Evolutionary conservation across 1,284 basidiomycete genomes (phyloP).

Genomic region (Ceratobasidium sp.): DNA sequence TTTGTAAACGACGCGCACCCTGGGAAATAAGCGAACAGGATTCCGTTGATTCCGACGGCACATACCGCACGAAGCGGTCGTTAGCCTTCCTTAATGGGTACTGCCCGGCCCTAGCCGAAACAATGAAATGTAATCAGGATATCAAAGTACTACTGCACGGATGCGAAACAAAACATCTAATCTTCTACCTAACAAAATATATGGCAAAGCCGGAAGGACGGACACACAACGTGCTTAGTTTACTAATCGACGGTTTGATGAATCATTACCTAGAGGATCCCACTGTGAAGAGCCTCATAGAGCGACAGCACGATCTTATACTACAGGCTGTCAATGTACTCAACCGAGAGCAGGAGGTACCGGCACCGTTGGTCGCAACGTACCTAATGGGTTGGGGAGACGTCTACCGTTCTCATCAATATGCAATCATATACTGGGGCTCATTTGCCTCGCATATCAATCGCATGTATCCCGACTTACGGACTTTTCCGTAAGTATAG

Average conservation of each 20-base stretch:
- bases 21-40: slow-evolving; percentile 48
- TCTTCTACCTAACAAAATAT: slow-evolving; percentile 49
- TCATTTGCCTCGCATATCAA: not conserved
- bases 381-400: slow-evolving; percentile 30
- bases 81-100: slow-evolving; percentile 52
- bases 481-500: not conserved
- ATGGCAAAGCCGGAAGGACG: slow-evolving; percentile 47
- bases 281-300: not conserved
- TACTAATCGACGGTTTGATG: slow-evolving; percentile 14
- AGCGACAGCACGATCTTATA: slow-evolving; percentile 12
- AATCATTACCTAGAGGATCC: not conserved
- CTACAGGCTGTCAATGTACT: slow-evolving; percentile 41
- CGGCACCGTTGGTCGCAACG: slow-evolving; percentile 30
- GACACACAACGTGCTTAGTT: slow-evolving; percentile 48
- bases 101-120: slow-evolving; percentile 50
- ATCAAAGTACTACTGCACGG: slow-evolving; percentile 50
- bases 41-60: slow-evolving; percentile 45
- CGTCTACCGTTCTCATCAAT: not conserved
- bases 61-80: slow-evolving; percentile 33
- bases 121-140: slow-evolving; percentile 54
- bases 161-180: slow-evolving; percentile 13
- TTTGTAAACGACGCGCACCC: slow-evolving; percentile 57
- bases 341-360: slow-evolving; percentile 35
- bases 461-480: not conserved
- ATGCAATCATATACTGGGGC: not conserved